Conservation (phyloP, 176 grass and related monocot species). For the Elymus sibiricus region DNA sequence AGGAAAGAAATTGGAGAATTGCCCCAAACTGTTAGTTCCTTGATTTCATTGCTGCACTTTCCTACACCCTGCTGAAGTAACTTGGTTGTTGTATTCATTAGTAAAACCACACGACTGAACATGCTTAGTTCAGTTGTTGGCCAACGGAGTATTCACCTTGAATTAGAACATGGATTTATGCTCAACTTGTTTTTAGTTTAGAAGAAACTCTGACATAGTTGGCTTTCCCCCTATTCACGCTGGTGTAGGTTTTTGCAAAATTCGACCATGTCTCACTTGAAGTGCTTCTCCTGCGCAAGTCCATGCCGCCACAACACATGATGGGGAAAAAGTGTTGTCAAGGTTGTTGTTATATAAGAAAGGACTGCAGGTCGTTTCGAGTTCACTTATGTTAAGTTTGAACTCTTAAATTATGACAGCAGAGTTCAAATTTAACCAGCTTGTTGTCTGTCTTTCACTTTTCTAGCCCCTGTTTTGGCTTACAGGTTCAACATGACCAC, state of each 20-base stretch:
- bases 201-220: conserved; percentile 14
- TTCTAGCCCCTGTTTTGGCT: conserved; percentile 2
- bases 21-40: conserved; percentile 57
- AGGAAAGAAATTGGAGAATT: conserved; percentile 67
- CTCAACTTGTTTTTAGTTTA: neutral
- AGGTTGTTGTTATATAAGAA: conserved; percentile 39
- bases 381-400: neutral
- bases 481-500: conserved; percentile 88
- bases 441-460: neutral
- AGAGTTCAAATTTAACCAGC: neutral
- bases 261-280: conserved; percentile 78
- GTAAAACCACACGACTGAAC: neutral
- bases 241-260: conserved; percentile 72
- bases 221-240: neutral
- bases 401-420: neutral
- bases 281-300: conserved; percentile 98
- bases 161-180: neutral
- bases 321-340: conserved; percentile 86
- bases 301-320: conserved; percentile 79
- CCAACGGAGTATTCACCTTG: neutral
- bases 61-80: neutral
- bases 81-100: neutral
- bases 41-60: conserved; percentile 15
- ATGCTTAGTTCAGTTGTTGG: neutral
- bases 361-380: neutral